These are phyloP conservation scores for Pythium apleroticum DNA, from an alignment of 352 stramenopile genomes.

Conservation along the genomic window DNA sequence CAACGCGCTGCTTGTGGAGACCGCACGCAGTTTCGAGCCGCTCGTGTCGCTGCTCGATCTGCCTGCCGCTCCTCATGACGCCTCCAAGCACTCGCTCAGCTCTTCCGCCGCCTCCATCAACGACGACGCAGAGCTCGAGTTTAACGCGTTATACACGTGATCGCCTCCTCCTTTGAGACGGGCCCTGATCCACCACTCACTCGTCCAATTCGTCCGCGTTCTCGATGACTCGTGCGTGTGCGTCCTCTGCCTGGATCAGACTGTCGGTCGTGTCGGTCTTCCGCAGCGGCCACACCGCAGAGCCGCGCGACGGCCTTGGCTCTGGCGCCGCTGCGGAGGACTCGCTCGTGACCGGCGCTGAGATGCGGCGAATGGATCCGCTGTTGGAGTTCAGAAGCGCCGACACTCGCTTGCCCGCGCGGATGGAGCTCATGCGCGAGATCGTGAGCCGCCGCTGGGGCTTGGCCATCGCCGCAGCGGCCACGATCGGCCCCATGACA, in stretches of 20 bases:
- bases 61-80: conserved; percentile 13
- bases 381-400: conserved; percentile 3
- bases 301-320: conserved; percentile 1
- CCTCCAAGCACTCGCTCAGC: conserved; percentile 27
- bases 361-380: conserved; percentile 14
- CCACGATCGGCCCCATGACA: background rate
- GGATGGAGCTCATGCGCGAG: conserved; percentile 21
- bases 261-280: conserved; percentile 15
- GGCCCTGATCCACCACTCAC: background rate
- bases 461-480: background rate
- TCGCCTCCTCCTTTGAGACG: background rate
- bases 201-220: conserved; percentile 21
- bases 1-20: conserved; percentile 37
- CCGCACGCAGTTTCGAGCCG: conserved; percentile 48
- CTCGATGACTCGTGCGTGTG: conserved; percentile 15
- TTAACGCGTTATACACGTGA: conserved; percentile 66
- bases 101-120: background rate
- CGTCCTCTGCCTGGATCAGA: conserved; percentile 17
- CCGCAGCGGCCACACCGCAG: conserved; percentile 9
- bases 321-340: background rate
- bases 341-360: background rate
- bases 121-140: conserved; percentile 17
- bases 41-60: conserved; percentile 44
- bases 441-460: conserved; percentile 15
- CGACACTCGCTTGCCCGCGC: conserved; percentile 23